These are phyloP conservation scores for Cyamopsis tetragonoloba DNA, from an alignment of 306 rosid species.

Conservation along the genomic window DNA sequence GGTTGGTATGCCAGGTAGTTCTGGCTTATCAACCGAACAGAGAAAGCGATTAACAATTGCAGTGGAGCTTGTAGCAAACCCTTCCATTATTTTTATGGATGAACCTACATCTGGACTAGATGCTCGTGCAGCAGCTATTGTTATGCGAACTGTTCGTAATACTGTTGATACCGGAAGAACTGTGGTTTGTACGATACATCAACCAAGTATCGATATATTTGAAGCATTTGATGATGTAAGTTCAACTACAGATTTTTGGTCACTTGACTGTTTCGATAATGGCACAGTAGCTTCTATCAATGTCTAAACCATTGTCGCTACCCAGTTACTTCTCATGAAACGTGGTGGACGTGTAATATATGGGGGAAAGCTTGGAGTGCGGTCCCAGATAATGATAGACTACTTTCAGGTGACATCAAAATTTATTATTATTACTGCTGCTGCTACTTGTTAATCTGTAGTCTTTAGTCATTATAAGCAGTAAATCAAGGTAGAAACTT, in stretches of 20 bases:
- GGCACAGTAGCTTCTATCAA: conserved; percentile 11
- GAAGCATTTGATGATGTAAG: conserved; percentile 91
- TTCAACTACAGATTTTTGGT: background rate
- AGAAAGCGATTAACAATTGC: conserved; percentile 87
- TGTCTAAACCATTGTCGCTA: conserved; percentile 21
- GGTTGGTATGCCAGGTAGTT: conserved; percentile 86
- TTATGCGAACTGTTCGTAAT: conserved; percentile 85
- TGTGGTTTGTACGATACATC: conserved; percentile 91
- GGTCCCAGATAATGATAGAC: conserved; percentile 64
- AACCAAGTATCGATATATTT: conserved; percentile 84
- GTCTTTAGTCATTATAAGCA: background rate
- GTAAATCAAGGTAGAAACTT: background rate
- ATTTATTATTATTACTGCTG: background rate
- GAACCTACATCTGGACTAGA: conserved; percentile 97
- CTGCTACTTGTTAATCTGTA: background rate
- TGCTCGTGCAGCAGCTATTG: conserved; percentile 93
- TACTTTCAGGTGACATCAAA: conserved; percentile 67
- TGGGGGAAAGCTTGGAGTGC: conserved; percentile 79
- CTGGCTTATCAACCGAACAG: conserved; percentile 90
- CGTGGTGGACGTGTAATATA: conserved; percentile 84
- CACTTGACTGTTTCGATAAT: conserved; percentile 9
- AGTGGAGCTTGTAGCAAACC: conserved; percentile 93
- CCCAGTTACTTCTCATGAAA: conserved; percentile 88
- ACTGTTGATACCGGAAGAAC: conserved; percentile 96
- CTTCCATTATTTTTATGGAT: conserved; percentile 91